Evolutionary conservation across 305 asterid genomes (phyloP).

Genomic region (Fraxinus sp.): DNA sequence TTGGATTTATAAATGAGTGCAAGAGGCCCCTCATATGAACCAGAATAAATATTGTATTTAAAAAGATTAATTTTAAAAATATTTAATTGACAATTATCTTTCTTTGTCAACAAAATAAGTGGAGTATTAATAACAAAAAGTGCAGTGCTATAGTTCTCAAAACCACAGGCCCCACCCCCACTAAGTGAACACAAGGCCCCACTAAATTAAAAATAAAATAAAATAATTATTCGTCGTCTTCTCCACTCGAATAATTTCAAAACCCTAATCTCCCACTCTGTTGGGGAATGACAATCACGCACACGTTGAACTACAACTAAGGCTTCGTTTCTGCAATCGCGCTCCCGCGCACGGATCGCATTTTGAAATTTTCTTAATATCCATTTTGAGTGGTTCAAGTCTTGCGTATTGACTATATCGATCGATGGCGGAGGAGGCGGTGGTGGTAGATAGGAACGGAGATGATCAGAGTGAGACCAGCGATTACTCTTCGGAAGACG

Average conservation of each 20-base stretch:
- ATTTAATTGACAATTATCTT: background rate
- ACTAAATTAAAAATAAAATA: no score
- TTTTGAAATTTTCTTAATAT: background rate
- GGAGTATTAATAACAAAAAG: background rate
- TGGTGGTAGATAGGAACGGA: slow-evolving; percentile 30
- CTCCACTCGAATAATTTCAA: background rate
- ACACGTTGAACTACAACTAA: background rate
- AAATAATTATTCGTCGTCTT: background rate
- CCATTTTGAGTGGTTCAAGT: background rate
- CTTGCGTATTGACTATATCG: background rate
- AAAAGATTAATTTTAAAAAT: no score
- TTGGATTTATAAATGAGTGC: background rate
- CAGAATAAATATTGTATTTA: no score
- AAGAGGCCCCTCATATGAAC: background rate
- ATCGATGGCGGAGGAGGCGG: background rate
- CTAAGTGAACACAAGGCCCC: background rate
- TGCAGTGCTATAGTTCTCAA: background rate
- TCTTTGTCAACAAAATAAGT: background rate
- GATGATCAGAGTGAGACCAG: slow-evolving; percentile 65
- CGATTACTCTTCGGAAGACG: slow-evolving; percentile 81
- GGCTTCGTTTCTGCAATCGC: background rate
- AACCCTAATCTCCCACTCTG: background rate
- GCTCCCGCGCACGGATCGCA: background rate
- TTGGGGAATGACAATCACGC: background rate
- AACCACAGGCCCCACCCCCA: background rate